Evolutionary conservation across 176 grass and related monocot genomes (phyloP).

Genomic region (Microstegium vimineum): DNA sequence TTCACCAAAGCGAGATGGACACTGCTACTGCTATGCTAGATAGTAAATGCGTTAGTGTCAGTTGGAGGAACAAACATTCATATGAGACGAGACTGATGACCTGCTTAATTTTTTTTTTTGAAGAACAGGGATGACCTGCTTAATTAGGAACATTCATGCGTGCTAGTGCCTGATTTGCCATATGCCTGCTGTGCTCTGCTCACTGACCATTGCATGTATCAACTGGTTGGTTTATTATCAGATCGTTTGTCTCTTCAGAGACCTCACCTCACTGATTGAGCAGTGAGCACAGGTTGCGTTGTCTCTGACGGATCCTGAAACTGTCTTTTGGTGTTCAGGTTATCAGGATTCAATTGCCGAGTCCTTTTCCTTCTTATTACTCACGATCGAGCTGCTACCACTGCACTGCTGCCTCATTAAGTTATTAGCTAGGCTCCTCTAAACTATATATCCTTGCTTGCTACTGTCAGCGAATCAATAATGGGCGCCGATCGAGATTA

Average conservation of each 20-base stretch:
- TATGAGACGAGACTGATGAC: not conserved
- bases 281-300: too few relatives aligned
- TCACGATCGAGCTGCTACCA: not conserved
- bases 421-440: not conserved
- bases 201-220: not conserved
- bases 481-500: constrained; percentile 23
- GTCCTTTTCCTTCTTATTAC: not conserved
- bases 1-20: not conserved
- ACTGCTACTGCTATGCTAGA: not conserved
- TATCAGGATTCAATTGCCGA: not conserved
- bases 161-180: not conserved
- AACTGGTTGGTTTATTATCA: not conserved
- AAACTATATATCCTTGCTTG: not conserved
- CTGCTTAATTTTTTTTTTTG: too few relatives aligned
- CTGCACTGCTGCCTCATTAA: not conserved
- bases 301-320: not conserved
- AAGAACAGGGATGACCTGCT: too few relatives aligned
- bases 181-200: not conserved
- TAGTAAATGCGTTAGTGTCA: not conserved
- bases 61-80: not conserved
- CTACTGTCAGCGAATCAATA: constrained; percentile 8
- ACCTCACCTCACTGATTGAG: not conserved
- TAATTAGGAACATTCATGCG: not conserved
- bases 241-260: not conserved
- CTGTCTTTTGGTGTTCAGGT: not conserved